Conservation (phyloP, 306 rosid genomes). For the Quercus gilva region DNA sequence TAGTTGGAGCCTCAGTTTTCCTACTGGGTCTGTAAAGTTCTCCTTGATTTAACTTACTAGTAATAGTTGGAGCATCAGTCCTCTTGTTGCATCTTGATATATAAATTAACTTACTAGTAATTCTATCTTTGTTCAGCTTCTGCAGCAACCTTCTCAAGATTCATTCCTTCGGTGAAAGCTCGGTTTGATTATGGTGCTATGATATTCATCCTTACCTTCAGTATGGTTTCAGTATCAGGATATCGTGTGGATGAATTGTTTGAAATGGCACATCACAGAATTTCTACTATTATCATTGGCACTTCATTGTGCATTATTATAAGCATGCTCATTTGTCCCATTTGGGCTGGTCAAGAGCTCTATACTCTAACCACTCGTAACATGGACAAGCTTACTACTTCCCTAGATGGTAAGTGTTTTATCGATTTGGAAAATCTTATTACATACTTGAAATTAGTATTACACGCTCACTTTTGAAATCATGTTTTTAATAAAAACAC, state of each 20-base stretch:
- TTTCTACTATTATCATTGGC: constrained; percentile 69
- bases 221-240: constrained; percentile 71
- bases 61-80: too few species aligned
- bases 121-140: constrained; percentile 50
- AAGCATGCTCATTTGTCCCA: constrained; percentile 54
- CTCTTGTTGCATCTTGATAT: too few species aligned
- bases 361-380: constrained; percentile 41
- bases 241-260: constrained; percentile 54
- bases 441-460: too few species aligned
- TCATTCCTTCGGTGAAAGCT: constrained; percentile 68
- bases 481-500: too few species aligned
- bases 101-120: not conserved
- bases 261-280: constrained; percentile 46
- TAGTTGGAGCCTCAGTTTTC: constrained; percentile 61
- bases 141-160: constrained; percentile 78
- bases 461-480: too few species aligned
- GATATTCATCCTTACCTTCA: constrained; percentile 85
- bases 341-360: constrained; percentile 95
- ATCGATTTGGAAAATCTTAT: not conserved
- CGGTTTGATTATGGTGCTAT: constrained; percentile 80
- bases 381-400: constrained; percentile 69
- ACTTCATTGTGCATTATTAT: constrained; percentile 53
- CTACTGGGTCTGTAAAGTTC: constrained; percentile 50
- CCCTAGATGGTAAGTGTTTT: constrained; percentile 58
- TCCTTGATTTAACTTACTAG: not conserved